Evolutionary conservation across 495 filamentous ascomycete species (phyloP).

Genomic region (Trichocladium antarcticum): DNA sequence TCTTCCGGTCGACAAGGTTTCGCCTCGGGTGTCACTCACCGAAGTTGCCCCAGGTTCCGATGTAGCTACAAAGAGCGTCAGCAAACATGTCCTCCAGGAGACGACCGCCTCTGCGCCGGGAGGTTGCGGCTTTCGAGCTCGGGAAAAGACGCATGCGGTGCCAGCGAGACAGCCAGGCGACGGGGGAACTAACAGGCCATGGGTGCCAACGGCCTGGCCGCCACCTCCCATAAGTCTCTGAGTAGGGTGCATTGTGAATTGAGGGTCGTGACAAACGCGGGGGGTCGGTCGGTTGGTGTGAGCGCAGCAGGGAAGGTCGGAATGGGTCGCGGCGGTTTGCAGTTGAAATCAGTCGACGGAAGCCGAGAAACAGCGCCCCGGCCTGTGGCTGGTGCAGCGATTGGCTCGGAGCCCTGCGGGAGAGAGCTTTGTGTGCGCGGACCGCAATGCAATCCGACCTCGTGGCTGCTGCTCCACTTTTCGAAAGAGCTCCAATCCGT

Average conservation of each 20-base stretch:
- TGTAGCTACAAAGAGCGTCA: constrained; percentile 49
- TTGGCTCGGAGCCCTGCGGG: constrained; percentile 4
- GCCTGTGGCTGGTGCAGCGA: constrained; percentile 30
- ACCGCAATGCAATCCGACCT: too few species aligned
- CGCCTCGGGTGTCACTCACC: constrained; percentile 47
- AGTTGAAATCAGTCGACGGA: constrained; percentile 26
- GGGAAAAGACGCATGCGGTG: constrained; percentile 13
- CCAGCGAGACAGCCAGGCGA: background rate
- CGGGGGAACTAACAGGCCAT: constrained; percentile 54
- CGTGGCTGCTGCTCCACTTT: constrained; percentile 11
- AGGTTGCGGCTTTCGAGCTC: background rate
- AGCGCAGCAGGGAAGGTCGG: constrained; percentile 6
- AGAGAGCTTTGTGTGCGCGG: background rate
- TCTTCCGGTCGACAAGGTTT: background rate
- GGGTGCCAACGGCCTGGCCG: constrained; percentile 48
- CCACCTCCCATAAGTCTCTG: constrained; percentile 42
- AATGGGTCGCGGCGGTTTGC: constrained; percentile 18
- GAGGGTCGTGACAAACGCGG: constrained; percentile 13
- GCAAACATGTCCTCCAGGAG: constrained; percentile 3
- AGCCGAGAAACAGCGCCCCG: constrained; percentile 26
- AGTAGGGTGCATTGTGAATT: constrained; percentile 53
- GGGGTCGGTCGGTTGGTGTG: constrained; percentile 23
- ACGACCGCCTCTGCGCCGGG: background rate
- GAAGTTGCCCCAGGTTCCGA: constrained; percentile 76
- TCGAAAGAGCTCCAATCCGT: constrained; percentile 18